Evolutionary conservation across 129 eudicot species (phyloP).

Genomic region (Gnaphalium uliginosum): DNA sequence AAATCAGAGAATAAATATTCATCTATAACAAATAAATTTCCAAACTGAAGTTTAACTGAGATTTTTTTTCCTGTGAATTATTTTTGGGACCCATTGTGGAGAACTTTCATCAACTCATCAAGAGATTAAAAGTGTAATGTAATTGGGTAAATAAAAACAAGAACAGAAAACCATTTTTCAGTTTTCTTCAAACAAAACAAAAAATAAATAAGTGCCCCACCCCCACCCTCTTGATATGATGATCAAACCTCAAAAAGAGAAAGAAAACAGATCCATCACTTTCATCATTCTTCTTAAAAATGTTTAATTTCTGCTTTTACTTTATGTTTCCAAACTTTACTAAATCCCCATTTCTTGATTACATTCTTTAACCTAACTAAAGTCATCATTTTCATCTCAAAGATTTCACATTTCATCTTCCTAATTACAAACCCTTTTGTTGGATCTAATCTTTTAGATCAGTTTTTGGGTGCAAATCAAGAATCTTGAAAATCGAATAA

Average conservation of each 20-base stretch:
- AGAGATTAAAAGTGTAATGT: neutral
- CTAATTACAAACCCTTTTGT: too few relatives aligned
- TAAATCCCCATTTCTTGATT: too few relatives aligned
- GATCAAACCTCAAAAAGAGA: conserved; percentile 21
- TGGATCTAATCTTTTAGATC: too few relatives aligned
- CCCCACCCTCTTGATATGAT: conserved; percentile 24
- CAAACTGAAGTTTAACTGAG: neutral
- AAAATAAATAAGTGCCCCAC: conserved; percentile 2
- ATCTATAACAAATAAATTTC: too few relatives aligned
- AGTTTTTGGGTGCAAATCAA: too few relatives aligned
- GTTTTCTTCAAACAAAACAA: conserved; percentile 11
- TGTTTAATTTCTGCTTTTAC: neutral
- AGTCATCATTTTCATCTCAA: too few relatives aligned
- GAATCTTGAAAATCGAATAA: too few relatives aligned
- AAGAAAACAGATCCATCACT: conserved; percentile 5
- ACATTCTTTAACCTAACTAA: too few relatives aligned
- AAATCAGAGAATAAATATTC: too few relatives aligned
- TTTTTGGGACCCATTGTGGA: too few relatives aligned
- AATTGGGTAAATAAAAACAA: too few relatives aligned
- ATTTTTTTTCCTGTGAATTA: neutral
- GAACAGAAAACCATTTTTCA: neutral
- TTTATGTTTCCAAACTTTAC: too few relatives aligned
- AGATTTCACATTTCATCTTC: neutral
- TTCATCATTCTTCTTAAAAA: conserved; percentile 18
- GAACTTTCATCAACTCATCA: conserved; percentile 6